phyloP scores from a whole-genome alignment of 805 yeast species.

The Metschnikowia cerradonensis region DNA sequence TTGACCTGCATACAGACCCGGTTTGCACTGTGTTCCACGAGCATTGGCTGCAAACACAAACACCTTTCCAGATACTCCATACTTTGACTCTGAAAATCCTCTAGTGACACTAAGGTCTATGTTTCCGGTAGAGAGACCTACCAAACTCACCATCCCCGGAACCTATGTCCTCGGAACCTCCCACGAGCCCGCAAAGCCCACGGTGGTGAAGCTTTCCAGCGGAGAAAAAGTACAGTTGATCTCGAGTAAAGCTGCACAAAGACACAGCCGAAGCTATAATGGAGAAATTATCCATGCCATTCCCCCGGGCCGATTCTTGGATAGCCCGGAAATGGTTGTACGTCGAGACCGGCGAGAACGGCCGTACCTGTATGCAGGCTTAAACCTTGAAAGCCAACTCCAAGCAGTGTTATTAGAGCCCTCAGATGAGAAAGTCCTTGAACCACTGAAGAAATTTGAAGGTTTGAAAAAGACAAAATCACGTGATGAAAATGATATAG shows the following conservation, averaged over 20 bases:
- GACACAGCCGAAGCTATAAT: not conserved
- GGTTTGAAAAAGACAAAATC: too few species aligned
- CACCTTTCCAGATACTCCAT: too few species aligned
- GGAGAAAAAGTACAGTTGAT: slow-evolving; percentile 11
- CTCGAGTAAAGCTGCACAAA: not conserved
- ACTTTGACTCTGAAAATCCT: too few species aligned
- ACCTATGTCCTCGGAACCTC: not conserved
- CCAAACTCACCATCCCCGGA: slow-evolving; percentile 8
- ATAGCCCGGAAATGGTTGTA: not conserved
- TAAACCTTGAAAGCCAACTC: not conserved
- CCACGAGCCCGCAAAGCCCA: not conserved
- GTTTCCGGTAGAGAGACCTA: not conserved
- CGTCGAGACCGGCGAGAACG: not conserved
- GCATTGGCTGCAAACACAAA: not conserved
- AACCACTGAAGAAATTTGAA: too few species aligned
- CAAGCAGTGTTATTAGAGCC: not conserved
- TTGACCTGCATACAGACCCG: too few species aligned
- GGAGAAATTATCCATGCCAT: not conserved
- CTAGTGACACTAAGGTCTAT: not conserved
- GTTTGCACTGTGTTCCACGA: not conserved
- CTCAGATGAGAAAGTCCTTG: too few species aligned
- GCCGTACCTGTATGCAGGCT: not conserved
- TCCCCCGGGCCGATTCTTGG: not conserved
- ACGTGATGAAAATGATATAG: too few species aligned
- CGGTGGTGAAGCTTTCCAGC: slow-evolving; percentile 9